phyloP scores from a whole-genome alignment of 805 yeast genomes.

The Candida argentea region DNA sequence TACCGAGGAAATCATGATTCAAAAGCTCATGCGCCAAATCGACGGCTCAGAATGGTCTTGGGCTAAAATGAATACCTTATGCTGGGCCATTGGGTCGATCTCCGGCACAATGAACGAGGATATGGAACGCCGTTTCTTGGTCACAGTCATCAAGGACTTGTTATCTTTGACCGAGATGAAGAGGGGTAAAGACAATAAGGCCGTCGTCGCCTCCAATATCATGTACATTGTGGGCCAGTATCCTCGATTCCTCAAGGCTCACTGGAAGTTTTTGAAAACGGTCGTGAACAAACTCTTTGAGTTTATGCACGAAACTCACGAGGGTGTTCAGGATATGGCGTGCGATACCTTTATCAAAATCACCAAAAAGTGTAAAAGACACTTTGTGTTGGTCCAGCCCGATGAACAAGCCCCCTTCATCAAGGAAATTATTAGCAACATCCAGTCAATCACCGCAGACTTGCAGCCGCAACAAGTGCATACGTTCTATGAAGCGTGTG shows the following conservation, averaged over 20 bases:
- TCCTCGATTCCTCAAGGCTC: slow-evolving; percentile 94
- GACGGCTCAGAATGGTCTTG: slow-evolving; percentile 99
- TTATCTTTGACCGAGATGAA: slow-evolving; percentile 90
- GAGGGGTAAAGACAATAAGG: slow-evolving; percentile 95
- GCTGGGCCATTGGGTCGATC: slow-evolving; percentile 99
- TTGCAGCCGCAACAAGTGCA: slow-evolving; percentile 96
- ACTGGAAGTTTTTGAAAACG: slow-evolving; percentile 94
- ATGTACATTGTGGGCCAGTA: slow-evolving; percentile 99
- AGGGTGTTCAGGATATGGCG: slow-evolving; percentile 99
- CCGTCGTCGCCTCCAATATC: slow-evolving; percentile 98
- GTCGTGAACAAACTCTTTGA: slow-evolving; percentile 93
- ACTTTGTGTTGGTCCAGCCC: slow-evolving; percentile 80
- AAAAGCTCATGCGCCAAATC: slow-evolving; percentile 81
- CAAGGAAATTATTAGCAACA: slow-evolving; percentile 75
- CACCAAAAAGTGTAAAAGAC: slow-evolving; percentile 89
- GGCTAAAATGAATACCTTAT: slow-evolving; percentile 92
- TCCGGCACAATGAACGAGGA: slow-evolving; percentile 98
- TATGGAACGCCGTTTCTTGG: slow-evolving; percentile 89
- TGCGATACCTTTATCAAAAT: slow-evolving; percentile 98
- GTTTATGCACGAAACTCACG: slow-evolving; percentile 99
- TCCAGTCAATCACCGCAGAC: slow-evolving; percentile 82
- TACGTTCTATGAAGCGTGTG: slow-evolving; percentile 96
- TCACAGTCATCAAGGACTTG: slow-evolving; percentile 85
- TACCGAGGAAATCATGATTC: slow-evolving; percentile 89
- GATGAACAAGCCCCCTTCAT: slow-evolving; percentile 87